Evolutionary conservation across 129 eudicot genomes (phyloP).

Genomic region (Centaurea solstitialis): DNA sequence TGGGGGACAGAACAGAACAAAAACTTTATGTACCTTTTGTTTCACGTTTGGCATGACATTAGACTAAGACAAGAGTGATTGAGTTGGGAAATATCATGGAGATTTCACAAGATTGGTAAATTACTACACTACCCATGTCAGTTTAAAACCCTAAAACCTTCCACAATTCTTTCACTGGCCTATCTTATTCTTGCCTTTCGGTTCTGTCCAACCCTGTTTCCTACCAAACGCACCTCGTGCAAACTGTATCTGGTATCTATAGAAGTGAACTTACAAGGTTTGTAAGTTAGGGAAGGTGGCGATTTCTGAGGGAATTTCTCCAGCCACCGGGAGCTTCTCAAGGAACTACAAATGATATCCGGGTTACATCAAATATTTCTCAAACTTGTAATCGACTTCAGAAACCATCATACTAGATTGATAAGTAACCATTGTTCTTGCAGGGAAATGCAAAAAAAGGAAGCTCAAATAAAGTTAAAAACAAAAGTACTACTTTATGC

Average conservation of each 20-base stretch:
- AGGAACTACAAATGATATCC: constrained; percentile 31
- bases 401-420: not conserved
- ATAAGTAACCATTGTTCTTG: constrained; percentile 1
- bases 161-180: not conserved
- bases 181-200: not conserved
- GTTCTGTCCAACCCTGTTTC: not conserved
- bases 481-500: not conserved
- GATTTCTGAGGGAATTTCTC: constrained; percentile 51
- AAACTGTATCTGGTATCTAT: not conserved
- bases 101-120: not conserved
- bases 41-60: not conserved
- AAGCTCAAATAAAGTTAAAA: not conserved
- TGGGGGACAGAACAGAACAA: not conserved
- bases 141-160: not conserved
- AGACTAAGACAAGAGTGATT: not conserved
- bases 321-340: constrained; percentile 59
- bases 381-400: not conserved
- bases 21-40: not conserved
- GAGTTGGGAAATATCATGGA: not conserved
- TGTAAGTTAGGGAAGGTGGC: constrained; percentile 53
- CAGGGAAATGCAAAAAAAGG: not conserved
- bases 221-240: not conserved
- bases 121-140: not conserved
- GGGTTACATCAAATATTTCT: constrained; percentile 1
- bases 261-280: constrained; percentile 49